phyloP scores from a whole-genome alignment of 139 green algal genomes.

The Chlorella sorokiniana region DNA sequence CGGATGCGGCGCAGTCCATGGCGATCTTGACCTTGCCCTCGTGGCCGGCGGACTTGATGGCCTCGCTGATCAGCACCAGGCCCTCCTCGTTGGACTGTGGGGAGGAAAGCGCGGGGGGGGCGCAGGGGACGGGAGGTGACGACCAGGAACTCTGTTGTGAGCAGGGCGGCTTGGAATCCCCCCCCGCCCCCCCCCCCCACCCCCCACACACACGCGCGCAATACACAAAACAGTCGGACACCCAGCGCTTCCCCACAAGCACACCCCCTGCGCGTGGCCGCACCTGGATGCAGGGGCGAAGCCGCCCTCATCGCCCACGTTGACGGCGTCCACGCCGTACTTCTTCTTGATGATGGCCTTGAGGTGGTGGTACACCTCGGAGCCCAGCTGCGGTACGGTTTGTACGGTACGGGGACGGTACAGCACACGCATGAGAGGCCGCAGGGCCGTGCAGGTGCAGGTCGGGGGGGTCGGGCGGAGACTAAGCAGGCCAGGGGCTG shows the following conservation, averaged over 20 bases:
- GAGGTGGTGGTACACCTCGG: constrained; percentile 94
- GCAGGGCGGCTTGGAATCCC: too few relatives aligned
- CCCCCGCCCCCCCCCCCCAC: too few relatives aligned
- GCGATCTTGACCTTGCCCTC: constrained; percentile 98
- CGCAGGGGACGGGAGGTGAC: too few relatives aligned
- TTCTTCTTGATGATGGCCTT: constrained; percentile 99
- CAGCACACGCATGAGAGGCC: too few relatives aligned
- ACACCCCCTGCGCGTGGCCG: neutral
- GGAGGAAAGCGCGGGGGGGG: constrained; percentile 64
- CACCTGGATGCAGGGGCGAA: constrained; percentile 94
- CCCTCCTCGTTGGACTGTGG: constrained; percentile 89
- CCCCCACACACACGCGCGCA: too few relatives aligned
- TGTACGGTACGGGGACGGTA: neutral
- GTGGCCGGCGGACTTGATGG: constrained; percentile 88
- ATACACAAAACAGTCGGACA: too few relatives aligned
- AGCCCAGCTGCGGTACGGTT: constrained; percentile 22
- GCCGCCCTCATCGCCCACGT: constrained; percentile 98
- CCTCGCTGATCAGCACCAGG: constrained; percentile 89
- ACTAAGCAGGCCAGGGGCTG: neutral
- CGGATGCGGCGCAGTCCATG: constrained; percentile 95
- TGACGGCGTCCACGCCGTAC: constrained; percentile 97
- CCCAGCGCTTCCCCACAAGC: too few relatives aligned
- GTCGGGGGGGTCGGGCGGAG: too few relatives aligned
- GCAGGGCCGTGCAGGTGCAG: too few relatives aligned
- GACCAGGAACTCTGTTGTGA: neutral